Conservation (phyloP, 1,284 basidiomycete genomes). For the Chondrostereum purpureum region DNA sequence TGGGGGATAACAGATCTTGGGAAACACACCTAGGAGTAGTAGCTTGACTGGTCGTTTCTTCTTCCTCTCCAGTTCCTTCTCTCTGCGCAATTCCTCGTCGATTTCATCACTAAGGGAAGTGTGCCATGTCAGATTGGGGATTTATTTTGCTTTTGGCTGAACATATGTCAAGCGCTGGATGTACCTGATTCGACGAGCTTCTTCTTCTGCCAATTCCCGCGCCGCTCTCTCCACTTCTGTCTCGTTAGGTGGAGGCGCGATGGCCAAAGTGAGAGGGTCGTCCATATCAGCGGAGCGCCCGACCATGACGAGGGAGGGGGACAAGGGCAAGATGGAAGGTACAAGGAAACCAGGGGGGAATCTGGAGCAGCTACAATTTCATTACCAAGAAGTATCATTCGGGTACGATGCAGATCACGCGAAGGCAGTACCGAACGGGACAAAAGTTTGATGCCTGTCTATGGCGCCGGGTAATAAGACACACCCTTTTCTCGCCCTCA, state of each 20-base stretch:
- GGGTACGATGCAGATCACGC: neutral
- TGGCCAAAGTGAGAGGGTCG: slow-evolving; percentile 52
- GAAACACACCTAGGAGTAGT: slow-evolving; percentile 44
- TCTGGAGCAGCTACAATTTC: slow-evolving; percentile 1
- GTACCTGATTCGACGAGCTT: slow-evolving; percentile 41
- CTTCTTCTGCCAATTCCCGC: slow-evolving; percentile 50
- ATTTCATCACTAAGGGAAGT: slow-evolving; percentile 49
- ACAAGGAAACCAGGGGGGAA: slow-evolving; percentile 3
- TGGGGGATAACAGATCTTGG: neutral
- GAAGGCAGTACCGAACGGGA: neutral
- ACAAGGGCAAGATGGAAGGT: slow-evolving; percentile 1
- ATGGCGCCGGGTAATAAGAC: no score
- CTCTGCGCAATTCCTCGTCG: slow-evolving; percentile 56
- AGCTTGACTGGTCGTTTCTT: slow-evolving; percentile 53
- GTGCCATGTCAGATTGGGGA: no score
- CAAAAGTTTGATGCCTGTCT: neutral
- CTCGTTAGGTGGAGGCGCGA: slow-evolving; percentile 56
- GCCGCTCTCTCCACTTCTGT: slow-evolving; percentile 41
- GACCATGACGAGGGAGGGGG: slow-evolving; percentile 7
- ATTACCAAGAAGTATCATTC: neutral
- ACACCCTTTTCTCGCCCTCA: no score
- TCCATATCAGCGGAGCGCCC: slow-evolving; percentile 25
- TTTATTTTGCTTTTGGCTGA: no score
- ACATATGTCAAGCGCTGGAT: no score
- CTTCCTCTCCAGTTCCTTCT: slow-evolving; percentile 46